Conservation (phyloP, 1,284 basidiomycete species). For the Cerrena zonata region DNA sequence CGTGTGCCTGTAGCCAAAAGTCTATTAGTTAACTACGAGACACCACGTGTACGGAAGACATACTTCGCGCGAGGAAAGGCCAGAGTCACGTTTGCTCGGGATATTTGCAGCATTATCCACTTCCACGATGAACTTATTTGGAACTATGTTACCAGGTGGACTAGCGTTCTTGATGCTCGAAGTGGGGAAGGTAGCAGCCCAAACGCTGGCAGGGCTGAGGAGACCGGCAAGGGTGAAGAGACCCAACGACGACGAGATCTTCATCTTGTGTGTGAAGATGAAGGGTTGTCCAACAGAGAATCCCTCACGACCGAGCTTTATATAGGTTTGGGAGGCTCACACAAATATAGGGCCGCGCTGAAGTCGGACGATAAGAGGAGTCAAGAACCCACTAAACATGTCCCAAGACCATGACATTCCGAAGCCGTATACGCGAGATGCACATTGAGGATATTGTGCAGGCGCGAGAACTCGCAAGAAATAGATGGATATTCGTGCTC, state of each 20-base stretch:
- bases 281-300: background rate
- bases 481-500: background rate
- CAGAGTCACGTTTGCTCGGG: conserved; percentile 28
- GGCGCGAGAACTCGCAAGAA: background rate
- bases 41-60: conserved; percentile 7
- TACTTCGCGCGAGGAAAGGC: conserved; percentile 22
- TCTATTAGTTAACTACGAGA: background rate
- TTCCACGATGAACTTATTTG: conserved; percentile 51
- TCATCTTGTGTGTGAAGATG: conserved; percentile 22
- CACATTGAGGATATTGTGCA: background rate
- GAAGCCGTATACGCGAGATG: background rate
- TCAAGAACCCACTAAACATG: background rate
- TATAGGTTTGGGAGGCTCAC: background rate
- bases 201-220: background rate
- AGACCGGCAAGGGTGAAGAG: conserved; percentile 13
- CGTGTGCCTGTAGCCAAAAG: conserved; percentile 26
- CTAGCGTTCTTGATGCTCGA: conserved; percentile 32
- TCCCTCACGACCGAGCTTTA: background rate
- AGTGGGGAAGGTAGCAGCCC: conserved; percentile 21
- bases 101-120: conserved; percentile 36
- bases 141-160: conserved; percentile 28
- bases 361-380: background rate
- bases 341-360: background rate
- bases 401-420: background rate
- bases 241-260: conserved; percentile 21